Conservation (phyloP, 2,329 filamentous ascomycete genomes). For the Fusarium sp. region DNA sequence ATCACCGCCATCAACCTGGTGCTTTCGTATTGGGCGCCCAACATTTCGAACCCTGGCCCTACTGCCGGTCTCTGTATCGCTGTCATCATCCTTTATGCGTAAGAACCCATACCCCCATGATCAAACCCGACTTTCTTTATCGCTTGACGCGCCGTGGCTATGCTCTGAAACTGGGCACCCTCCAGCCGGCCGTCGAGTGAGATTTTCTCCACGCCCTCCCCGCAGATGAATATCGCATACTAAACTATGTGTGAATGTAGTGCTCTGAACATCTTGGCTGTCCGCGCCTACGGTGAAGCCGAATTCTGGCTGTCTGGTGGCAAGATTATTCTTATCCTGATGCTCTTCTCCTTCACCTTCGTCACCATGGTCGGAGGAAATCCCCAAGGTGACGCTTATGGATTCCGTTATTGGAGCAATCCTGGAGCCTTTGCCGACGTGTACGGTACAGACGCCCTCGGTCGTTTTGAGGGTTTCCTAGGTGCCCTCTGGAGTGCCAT, state of each 20-base stretch:
- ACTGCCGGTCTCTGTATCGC: constrained; percentile 72
- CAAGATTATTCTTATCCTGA: constrained; percentile 75
- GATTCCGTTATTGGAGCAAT: constrained; percentile 75
- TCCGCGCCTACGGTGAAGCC: constrained; percentile 75
- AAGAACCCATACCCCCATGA: constrained; percentile 45
- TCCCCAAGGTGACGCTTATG: constrained; percentile 74
- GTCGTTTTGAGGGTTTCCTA: constrained; percentile 78
- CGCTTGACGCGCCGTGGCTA: constrained; percentile 13
- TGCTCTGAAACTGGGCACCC: not conserved
- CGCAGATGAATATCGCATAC: constrained; percentile 35
- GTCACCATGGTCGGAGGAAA: constrained; percentile 85
- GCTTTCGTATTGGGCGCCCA: constrained; percentile 53
- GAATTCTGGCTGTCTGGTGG: constrained; percentile 77
- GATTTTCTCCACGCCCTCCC: constrained; percentile 7
- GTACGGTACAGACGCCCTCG: constrained; percentile 70
- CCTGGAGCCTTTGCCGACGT: constrained; percentile 58
- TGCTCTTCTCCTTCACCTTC: constrained; percentile 81
- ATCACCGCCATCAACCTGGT: constrained; percentile 58
- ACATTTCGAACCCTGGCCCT: constrained; percentile 72
- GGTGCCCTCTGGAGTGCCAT: constrained; percentile 73
- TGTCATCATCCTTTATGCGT: constrained; percentile 68
- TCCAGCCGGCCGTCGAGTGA: not conserved
- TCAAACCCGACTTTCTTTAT: constrained; percentile 7
- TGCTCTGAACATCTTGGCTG: constrained; percentile 72
- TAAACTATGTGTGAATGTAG: constrained; percentile 51